Evolutionary conservation across 1,284 basidiomycete species (phyloP).

Genomic region (Ustilago esculenta): DNA sequence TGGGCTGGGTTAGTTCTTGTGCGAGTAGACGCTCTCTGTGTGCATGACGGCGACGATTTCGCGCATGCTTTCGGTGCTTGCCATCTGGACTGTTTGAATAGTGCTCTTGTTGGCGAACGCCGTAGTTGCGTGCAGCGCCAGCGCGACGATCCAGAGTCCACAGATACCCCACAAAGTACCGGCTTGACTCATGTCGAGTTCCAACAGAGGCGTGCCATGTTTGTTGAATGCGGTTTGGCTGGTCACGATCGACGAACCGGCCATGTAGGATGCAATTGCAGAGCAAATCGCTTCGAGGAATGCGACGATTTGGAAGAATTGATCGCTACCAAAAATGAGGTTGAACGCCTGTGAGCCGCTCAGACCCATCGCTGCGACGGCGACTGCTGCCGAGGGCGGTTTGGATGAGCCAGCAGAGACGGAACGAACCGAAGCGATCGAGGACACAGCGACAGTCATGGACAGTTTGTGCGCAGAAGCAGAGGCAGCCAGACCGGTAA

Average conservation of each 20-base stretch:
- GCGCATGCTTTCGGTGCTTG: constrained; percentile 37
- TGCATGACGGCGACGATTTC: constrained; percentile 49
- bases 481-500: constrained; percentile 38
- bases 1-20: constrained; percentile 14
- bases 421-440: constrained; percentile 15
- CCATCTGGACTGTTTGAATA: constrained; percentile 37
- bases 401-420: constrained; percentile 10
- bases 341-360: constrained; percentile 36
- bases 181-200: constrained; percentile 42
- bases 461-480: constrained; percentile 46
- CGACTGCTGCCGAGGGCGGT: constrained; percentile 20
- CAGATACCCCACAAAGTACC: constrained; percentile 48
- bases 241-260: constrained; percentile 30
- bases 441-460: constrained; percentile 43
- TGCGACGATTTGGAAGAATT: constrained; percentile 42
- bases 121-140: constrained; percentile 30
- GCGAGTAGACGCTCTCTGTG: constrained; percentile 39
- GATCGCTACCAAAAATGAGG: constrained; percentile 40
- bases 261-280: constrained; percentile 41
- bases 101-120: constrained; percentile 43
- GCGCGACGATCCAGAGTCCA: constrained; percentile 36
- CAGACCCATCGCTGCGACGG: constrained; percentile 33
- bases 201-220: constrained; percentile 20
- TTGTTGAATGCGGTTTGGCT: constrained; percentile 13
- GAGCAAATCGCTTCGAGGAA: constrained; percentile 45